Evolutionary conservation across 2,329 filamentous ascomycete genomes (phyloP).

Genomic region (Furcasterigmium sp.): DNA sequence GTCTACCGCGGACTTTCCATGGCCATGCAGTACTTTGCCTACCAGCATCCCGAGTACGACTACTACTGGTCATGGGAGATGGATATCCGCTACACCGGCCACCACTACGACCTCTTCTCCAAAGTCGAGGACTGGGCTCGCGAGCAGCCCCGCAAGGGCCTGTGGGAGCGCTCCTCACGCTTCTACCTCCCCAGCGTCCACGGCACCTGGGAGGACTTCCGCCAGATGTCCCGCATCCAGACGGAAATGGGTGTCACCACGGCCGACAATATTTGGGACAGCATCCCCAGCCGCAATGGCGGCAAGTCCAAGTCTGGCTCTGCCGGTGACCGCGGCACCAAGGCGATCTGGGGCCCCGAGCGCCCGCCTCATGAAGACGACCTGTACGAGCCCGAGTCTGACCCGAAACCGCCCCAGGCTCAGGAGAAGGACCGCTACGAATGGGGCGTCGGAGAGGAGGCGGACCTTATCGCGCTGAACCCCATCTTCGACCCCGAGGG

Average conservation of each 20-base stretch:
- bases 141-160: conserved; percentile 69
- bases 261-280: conserved; percentile 63
- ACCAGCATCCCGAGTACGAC: conserved; percentile 83
- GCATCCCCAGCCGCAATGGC: conserved; percentile 31
- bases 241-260: conserved; percentile 63
- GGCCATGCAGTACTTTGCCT: conserved; percentile 91
- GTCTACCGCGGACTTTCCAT: conserved; percentile 91
- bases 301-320: conserved; percentile 23
- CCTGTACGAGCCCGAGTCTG: conserved; percentile 67
- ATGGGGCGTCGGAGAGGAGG: conserved; percentile 88
- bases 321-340: conserved; percentile 36
- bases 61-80: conserved; percentile 96
- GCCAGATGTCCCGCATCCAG: conserved; percentile 70
- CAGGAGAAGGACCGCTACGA: conserved; percentile 75
- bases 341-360: conserved; percentile 78
- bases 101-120: conserved; percentile 72
- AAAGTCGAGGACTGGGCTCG: conserved; percentile 66
- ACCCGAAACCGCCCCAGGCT: conserved; percentile 64
- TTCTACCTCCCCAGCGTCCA: conserved; percentile 76
- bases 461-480: conserved; percentile 87
- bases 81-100: conserved; percentile 84
- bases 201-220: conserved; percentile 75
- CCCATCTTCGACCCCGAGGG: conserved; percentile 87
- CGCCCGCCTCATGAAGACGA: conserved; percentile 64
- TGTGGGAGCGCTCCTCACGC: conserved; percentile 75